Evolutionary conservation across 768 basidiomycete genomes (phyloP).

Genomic region (Boletus bicolor): DNA sequence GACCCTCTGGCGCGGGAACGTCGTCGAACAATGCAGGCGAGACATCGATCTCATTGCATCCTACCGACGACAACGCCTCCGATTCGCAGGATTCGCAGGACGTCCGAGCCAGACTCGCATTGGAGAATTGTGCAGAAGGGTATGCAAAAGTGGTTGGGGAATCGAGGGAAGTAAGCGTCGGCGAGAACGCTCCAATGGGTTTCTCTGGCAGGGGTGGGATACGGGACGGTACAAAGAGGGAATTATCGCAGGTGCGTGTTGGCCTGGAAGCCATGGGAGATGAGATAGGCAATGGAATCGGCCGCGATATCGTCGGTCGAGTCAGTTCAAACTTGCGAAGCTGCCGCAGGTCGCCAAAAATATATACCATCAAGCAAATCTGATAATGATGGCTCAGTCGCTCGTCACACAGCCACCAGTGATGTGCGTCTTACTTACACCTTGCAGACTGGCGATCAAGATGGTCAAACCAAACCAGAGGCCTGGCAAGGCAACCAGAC

Average conservation of each 20-base stretch:
- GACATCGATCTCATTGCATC: constrained; percentile 31
- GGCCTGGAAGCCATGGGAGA: constrained; percentile 7
- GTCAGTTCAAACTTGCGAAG: constrained; percentile 76
- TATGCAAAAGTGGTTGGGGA: constrained; percentile 14
- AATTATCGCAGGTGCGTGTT: not conserved
- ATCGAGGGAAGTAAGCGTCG: not conserved
- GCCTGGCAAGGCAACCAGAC: constrained; percentile 60
- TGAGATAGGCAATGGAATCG: constrained; percentile 22
- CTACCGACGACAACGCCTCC: constrained; percentile 11
- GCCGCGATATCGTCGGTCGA: constrained; percentile 59
- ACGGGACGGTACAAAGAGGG: constrained; percentile 11
- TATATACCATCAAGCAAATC: constrained; percentile 70
- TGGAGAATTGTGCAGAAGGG: constrained; percentile 8
- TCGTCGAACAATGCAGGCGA: constrained; percentile 46
- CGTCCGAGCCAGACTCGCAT: not conserved
- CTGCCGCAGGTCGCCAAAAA: constrained; percentile 78
- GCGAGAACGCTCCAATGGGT: not conserved
- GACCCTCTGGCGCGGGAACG: constrained; percentile 43
- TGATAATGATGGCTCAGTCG: constrained; percentile 10
- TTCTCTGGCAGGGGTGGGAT: constrained; percentile 5
- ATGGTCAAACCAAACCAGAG: constrained; percentile 68
- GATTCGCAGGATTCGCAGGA: constrained; percentile 23
- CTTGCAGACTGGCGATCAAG: constrained; percentile 60
- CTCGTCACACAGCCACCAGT: not conserved
- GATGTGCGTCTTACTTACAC: constrained; percentile 39